phyloP scores from a whole-genome alignment of 169 alveolate species.

The Plasmodium sp. region DNA sequence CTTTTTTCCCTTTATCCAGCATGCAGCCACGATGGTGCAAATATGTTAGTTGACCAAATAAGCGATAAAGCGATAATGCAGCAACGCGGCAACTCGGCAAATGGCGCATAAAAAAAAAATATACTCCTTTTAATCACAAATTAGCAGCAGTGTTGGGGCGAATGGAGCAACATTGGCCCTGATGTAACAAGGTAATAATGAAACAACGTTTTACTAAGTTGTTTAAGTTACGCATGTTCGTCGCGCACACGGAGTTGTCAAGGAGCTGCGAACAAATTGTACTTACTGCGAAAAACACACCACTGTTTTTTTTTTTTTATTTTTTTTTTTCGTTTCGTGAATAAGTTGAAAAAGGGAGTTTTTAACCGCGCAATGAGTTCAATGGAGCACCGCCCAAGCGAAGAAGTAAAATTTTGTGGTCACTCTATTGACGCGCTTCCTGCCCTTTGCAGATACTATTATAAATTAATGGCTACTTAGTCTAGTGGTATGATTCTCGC shows the following conservation, averaged over 20 bases:
- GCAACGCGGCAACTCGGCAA: too few species aligned
- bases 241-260: background rate
- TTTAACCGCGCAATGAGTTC: too few species aligned
- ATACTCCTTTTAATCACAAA: background rate
- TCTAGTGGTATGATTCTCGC: constrained; percentile 99
- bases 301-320: background rate
- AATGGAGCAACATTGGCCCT: background rate
- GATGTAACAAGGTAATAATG: background rate
- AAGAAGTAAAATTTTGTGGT: background rate
- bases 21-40: background rate
- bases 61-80: background rate
- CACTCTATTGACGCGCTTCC: background rate
- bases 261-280: background rate
- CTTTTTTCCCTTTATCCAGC: background rate
- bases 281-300: background rate
- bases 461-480: constrained; percentile 87
- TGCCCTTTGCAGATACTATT: background rate
- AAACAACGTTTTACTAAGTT: background rate
- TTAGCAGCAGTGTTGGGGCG: background rate
- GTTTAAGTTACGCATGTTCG: background rate
- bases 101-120: background rate
- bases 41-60: background rate
- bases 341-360: background rate
- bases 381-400: background rate
- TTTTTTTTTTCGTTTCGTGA: background rate